These are phyloP conservation scores for Eudorina sp. DNA, from an alignment of 139 green algal genomes.

Conservation along the genomic window DNA sequence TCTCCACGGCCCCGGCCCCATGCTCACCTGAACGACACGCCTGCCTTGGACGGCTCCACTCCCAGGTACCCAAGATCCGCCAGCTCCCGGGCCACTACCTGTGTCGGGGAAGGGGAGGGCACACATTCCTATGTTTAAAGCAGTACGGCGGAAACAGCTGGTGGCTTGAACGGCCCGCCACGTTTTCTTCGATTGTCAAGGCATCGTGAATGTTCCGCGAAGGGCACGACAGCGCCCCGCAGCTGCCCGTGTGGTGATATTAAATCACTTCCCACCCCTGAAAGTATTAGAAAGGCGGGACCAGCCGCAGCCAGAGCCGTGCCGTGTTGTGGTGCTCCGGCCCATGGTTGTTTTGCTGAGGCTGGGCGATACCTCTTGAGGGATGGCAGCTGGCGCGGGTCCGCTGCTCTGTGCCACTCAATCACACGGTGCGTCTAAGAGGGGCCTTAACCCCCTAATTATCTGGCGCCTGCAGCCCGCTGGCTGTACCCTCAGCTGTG, in stretches of 20 bases:
- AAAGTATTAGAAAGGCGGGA: no score
- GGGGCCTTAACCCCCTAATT: background rate
- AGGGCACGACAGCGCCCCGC: no score
- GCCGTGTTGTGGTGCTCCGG: no score
- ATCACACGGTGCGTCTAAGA: background rate
- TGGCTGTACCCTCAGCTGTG: no score
- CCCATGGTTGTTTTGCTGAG: no score
- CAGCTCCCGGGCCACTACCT: constrained; percentile 81
- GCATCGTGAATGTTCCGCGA: background rate
- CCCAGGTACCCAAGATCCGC: constrained; percentile 59
- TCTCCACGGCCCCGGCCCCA: background rate
- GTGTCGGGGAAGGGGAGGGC: background rate
- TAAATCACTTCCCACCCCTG: no score
- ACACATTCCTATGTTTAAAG: background rate
- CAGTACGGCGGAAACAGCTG: background rate
- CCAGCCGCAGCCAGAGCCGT: no score
- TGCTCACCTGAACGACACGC: constrained; percentile 69
- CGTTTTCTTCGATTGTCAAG: background rate
- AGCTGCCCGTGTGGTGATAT: no score
- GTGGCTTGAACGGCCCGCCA: background rate
- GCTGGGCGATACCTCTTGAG: no score
- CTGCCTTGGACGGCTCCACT: constrained; percentile 60
- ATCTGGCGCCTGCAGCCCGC: no score
- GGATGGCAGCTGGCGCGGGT: no score
- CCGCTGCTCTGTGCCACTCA: no score